phyloP scores from a whole-genome alignment of 176 grass and related monocot species.

The Alloteropsis semialata region DNA sequence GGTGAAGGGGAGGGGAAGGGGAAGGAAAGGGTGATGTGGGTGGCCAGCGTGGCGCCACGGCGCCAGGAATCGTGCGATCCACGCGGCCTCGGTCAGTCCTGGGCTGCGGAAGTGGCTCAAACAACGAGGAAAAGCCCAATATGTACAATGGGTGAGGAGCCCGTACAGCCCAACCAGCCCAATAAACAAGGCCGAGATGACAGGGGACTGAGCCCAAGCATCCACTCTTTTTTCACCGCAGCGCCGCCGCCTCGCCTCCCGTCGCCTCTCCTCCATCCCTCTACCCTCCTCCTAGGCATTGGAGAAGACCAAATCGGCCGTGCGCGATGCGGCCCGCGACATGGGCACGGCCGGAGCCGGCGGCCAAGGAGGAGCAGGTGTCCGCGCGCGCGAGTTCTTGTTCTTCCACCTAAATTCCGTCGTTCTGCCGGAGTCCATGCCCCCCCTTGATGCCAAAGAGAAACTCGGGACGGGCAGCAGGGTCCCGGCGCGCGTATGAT shows the following conservation, averaged over 20 bases:
- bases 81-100: background rate
- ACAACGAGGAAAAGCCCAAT: background rate
- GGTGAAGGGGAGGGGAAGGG: too few relatives aligned
- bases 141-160: background rate
- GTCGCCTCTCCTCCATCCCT: too few relatives aligned
- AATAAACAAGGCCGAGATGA: background rate
- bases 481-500: conserved; percentile 1
- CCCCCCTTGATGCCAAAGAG: background rate
- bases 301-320: too few relatives aligned
- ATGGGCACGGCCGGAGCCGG: too few relatives aligned
- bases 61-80: conserved; percentile 10
- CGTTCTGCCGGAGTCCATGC: background rate
- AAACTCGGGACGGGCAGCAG: background rate
- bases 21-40: conserved; percentile 31
- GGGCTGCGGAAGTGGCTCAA: background rate
- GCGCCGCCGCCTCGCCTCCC: too few relatives aligned
- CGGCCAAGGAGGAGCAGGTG: too few relatives aligned
- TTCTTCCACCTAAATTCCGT: too few relatives aligned
- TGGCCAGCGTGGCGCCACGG: conserved; percentile 32
- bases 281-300: too few relatives aligned
- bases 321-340: too few relatives aligned
- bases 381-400: too few relatives aligned
- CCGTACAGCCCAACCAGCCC: background rate
- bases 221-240: too few relatives aligned
- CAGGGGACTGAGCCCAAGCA: background rate